phyloP scores from a whole-genome alignment of 139 green algal genomes.

The Chlorella ohadii region DNA sequence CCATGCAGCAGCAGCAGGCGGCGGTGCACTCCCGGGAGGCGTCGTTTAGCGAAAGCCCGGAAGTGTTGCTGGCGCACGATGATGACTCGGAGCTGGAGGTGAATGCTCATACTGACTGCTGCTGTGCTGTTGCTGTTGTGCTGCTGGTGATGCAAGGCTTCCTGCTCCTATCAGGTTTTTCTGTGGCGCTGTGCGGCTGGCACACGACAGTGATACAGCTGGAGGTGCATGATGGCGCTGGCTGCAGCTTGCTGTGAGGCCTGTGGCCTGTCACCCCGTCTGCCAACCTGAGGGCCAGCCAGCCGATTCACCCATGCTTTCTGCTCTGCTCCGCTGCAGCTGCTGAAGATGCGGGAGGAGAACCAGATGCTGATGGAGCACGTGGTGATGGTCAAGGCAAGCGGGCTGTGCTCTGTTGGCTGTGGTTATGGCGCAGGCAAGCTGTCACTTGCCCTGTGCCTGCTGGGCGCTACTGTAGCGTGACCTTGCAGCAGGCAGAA shows the following conservation, averaged over 20 bases:
- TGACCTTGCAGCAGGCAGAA: no score
- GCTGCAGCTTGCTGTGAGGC: no score
- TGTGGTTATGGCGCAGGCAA: neutral
- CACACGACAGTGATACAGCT: no score
- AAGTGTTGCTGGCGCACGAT: neutral
- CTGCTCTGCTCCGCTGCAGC: constrained; percentile 3
- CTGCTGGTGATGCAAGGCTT: no score
- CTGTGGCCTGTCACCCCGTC: no score
- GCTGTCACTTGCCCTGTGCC: no score
- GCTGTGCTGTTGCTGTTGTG: no score
- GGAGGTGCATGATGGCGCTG: no score
- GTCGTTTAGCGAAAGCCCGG: neutral
- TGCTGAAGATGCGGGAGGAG: constrained; percentile 58
- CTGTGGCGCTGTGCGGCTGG: no score
- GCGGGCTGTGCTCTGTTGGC: neutral
- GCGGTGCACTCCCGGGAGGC: neutral
- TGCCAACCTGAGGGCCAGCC: no score
- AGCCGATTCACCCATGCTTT: no score
- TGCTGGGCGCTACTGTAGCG: neutral
- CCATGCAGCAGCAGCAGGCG: neutral
- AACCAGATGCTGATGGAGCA: constrained; percentile 68
- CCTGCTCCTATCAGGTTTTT: no score
- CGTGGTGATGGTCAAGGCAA: constrained; percentile 61
- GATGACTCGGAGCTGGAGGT: constrained; percentile 35
- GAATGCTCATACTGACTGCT: neutral